Conservation (phyloP, 768 basidiomycete species). For the Rhizopogon salebrosus region DNA sequence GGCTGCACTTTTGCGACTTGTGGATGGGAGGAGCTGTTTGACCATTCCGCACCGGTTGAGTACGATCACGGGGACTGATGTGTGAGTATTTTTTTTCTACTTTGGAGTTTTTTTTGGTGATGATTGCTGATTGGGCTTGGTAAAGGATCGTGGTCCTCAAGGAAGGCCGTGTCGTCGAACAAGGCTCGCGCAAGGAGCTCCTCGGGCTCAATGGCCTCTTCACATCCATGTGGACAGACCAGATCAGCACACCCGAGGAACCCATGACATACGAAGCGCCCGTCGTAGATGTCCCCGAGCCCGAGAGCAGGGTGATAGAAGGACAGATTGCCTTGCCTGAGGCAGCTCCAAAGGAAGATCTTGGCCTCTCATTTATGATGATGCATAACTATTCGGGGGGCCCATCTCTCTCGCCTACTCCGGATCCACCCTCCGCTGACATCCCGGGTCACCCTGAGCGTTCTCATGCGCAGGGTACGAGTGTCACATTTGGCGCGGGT, state of each 20-base stretch:
- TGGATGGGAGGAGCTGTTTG: no score
- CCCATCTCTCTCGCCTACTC: constrained; percentile 12
- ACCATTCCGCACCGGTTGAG: constrained; percentile 8
- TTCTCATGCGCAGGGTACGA: constrained; percentile 26
- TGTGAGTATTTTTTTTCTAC: constrained; percentile 38
- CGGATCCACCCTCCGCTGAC: constrained; percentile 27
- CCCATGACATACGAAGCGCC: no score
- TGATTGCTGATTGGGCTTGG: neutral
- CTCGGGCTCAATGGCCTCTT: constrained; percentile 68
- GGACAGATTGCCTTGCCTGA: no score
- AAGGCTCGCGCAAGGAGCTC: constrained; percentile 74
- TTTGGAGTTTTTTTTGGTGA: constrained; percentile 14
- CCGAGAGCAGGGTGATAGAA: no score
- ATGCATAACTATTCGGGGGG: constrained; percentile 25
- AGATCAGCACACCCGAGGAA: constrained; percentile 64
- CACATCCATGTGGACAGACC: constrained; percentile 85
- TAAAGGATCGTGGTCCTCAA: constrained; percentile 84
- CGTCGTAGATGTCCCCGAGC: no score
- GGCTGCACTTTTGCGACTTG: constrained; percentile 22
- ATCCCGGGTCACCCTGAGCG: constrained; percentile 15
- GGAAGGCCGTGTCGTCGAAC: constrained; percentile 82
- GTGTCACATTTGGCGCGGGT: constrained; percentile 63
- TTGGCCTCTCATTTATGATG: constrained; percentile 29
- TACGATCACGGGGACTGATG: constrained; percentile 53
- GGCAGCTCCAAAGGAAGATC: no score